A percentile compares a stretch with the other conserved stretches of the same genome.
phyloP scores from a whole-genome alignment of 1,284 basidiomycete species.

The Cutaneotrichosporon daszewskae region DNA sequence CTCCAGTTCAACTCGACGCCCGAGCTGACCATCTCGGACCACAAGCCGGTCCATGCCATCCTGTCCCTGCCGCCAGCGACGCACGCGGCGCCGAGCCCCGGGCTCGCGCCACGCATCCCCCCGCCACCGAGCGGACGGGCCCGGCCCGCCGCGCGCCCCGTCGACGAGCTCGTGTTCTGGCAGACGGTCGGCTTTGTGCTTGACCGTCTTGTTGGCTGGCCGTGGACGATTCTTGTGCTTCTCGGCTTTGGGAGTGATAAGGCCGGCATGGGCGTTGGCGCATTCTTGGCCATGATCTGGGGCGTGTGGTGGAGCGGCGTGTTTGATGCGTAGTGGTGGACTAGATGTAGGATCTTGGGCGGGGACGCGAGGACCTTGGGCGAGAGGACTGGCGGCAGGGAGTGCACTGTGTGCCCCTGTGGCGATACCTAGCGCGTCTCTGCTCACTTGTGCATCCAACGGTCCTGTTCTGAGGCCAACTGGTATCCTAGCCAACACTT shows the following conservation, averaged over 20 bases:
- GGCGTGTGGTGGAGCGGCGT: conserved; percentile 40
- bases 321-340: too few relatives aligned
- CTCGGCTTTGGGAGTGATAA: conserved; percentile 37
- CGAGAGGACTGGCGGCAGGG: too few relatives aligned
- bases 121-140: conserved; percentile 29
- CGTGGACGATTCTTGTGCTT: conserved; percentile 37
- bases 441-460: too few relatives aligned
- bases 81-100: conserved; percentile 25
- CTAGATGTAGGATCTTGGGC: too few relatives aligned
- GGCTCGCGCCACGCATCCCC: conserved; percentile 31
- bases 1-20: conserved; percentile 36
- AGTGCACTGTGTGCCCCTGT: too few relatives aligned
- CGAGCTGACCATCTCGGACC: conserved; percentile 44
- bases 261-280: conserved; percentile 38
- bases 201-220: conserved; percentile 38
- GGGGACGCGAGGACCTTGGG: too few relatives aligned
- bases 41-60: conserved; percentile 47
- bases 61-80: conserved; percentile 27
- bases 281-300: conserved; percentile 42
- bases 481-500: too few relatives aligned
- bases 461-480: too few relatives aligned
- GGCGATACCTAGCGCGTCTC: too few relatives aligned
- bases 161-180: conserved; percentile 26
- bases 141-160: conserved; percentile 11
- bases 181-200: conserved; percentile 26